Evolutionary conservation across 2,329 filamentous ascomycete genomes (phyloP).

Genomic region (Chalara sp.): DNA sequence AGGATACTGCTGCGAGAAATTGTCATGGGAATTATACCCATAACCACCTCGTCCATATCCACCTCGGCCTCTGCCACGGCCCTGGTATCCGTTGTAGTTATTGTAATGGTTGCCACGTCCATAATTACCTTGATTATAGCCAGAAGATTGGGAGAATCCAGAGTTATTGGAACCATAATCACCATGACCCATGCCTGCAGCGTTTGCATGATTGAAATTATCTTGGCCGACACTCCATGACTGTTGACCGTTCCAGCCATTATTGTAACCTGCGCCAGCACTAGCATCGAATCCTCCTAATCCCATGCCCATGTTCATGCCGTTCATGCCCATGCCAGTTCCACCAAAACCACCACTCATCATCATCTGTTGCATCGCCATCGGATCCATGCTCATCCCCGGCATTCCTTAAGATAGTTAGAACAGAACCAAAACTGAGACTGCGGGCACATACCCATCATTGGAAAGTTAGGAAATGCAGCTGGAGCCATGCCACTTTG

Average conservation of each 20-base stretch:
- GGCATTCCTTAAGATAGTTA: constrained; percentile 45
- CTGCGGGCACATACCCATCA: constrained; percentile 72
- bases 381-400: constrained; percentile 78
- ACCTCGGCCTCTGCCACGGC: constrained; percentile 32
- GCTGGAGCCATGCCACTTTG: constrained; percentile 56
- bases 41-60: constrained; percentile 21
- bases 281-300: constrained; percentile 60
- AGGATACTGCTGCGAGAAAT: constrained; percentile 23
- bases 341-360: constrained; percentile 71
- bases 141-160: constrained; percentile 60
- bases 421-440: neutral
- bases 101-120: constrained; percentile 62
- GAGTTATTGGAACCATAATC: constrained; percentile 74
- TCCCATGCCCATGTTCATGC: constrained; percentile 71
- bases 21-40: constrained; percentile 24
- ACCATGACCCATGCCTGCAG: constrained; percentile 70
- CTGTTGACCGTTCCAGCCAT: constrained; percentile 76
- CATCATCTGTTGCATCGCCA: constrained; percentile 68
- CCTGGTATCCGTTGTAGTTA: constrained; percentile 60
- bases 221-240: constrained; percentile 78
- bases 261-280: constrained; percentile 56
- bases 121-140: constrained; percentile 80
- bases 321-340: constrained; percentile 74
- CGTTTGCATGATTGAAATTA: constrained; percentile 85
- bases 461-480: constrained; percentile 55